Base-by-base conservation (phyloP, 2,329 filamentous ascomycete genomes). In the Verticillium nubilum region DNA sequence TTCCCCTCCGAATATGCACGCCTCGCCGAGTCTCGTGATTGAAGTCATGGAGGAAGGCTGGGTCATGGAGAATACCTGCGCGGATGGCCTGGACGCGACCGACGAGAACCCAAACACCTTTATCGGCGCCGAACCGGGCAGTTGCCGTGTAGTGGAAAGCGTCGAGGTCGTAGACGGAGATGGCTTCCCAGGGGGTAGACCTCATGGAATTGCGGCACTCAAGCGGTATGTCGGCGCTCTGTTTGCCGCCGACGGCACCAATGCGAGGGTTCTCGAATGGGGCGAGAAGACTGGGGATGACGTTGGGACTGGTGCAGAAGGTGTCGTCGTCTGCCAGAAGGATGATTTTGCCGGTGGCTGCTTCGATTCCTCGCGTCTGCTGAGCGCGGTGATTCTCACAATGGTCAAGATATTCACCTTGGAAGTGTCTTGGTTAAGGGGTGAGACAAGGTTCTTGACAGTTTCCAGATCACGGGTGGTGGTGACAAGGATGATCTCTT, bases 301-400 rank as follows among this genome's bases (percentile, higher is more conserved):
- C 61, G 3, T 60, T 27, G 0, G 52, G 1, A 0, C 56, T 3
- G 52, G 58, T 23, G 66, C 67, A 71, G 17, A 61, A 62, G 25
- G 65, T 65, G 33, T 71, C 69, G n/a, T 71, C 70, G 5, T 72
- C 70, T 1, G 68, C 69, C 1, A 70, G 35, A 0, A 65, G 65
- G 1, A 71, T 13, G 4, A 72, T 66, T 2, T 47, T 53, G 6
- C 68, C 68, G 6, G 10, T 60, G 27, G 63, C 61, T 4, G 50
- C 19, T 13, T 63, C 61, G 31, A 71, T 66, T 0, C 68, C 69
- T 0, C 23, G 31, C 2, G 65, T 60, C 5, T 71, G 60, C 58
- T 72, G 70, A 5, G 26, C 52, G 0, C 69, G 65, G 57, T 71
- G 71, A 59, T 69, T 70, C 13, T 67, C 61, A 2, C 56, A 2